Conservation (phyloP, 1,284 basidiomycete species). For the Fereydounia khargensis region DNA sequence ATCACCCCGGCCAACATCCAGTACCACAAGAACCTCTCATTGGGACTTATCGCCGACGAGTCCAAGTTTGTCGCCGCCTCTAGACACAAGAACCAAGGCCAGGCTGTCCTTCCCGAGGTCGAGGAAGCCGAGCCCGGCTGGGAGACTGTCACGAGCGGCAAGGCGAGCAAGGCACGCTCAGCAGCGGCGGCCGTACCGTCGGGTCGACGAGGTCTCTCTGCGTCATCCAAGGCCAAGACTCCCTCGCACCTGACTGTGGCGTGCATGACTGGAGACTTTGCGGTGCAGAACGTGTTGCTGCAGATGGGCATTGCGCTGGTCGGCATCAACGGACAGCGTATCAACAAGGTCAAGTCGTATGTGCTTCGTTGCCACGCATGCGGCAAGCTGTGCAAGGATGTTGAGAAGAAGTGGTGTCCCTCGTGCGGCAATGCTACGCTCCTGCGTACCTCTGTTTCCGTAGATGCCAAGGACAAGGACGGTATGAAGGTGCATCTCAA, state of each 20-base stretch:
- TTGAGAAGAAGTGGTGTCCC: conserved; percentile 92
- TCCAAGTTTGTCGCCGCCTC: too few species aligned
- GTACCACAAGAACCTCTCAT: conserved; percentile 81
- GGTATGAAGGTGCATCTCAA: conserved; percentile 52
- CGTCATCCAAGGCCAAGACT: conserved; percentile 59
- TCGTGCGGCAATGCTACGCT: conserved; percentile 93
- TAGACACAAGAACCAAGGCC: too few species aligned
- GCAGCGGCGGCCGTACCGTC: not conserved
- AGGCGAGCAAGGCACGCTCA: not conserved
- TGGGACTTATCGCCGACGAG: conserved; percentile 63
- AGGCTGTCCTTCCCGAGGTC: too few species aligned
- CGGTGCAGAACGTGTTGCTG: conserved; percentile 95
- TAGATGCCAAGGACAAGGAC: conserved; percentile 18
- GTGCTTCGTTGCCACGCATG: conserved; percentile 96
- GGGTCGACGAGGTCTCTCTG: conserved; percentile 8
- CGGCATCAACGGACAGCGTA: conserved; percentile 85
- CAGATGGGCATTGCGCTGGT: conserved; percentile 92
- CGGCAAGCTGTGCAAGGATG: conserved; percentile 97
- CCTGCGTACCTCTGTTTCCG: conserved; percentile 82
- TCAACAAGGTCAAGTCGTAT: conserved; percentile 90
- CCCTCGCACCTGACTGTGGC: conserved; percentile 60
- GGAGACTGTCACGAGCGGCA: not conserved
- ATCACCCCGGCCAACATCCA: conserved; percentile 88
- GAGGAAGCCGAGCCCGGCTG: not conserved
- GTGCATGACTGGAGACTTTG: conserved; percentile 89